phyloP scores from a whole-genome alignment of 331 rosid species.

The Rosa hybrid region DNA sequence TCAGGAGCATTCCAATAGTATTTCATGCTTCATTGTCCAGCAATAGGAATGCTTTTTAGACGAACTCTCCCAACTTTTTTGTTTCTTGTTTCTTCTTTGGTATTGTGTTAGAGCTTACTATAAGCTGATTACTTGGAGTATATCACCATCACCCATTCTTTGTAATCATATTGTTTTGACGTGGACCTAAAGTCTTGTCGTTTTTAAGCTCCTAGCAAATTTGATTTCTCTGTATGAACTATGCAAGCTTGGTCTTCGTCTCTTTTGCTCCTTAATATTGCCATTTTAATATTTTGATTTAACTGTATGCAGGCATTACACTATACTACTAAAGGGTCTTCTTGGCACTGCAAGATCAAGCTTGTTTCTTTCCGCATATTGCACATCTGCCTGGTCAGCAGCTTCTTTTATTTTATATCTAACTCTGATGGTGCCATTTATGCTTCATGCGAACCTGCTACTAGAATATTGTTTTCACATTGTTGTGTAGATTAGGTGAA shows the following conservation, averaged over 20 bases:
- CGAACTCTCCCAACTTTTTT: neutral
- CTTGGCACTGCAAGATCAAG: conserved; percentile 95
- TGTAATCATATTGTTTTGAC: neutral
- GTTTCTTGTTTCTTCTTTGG: neutral
- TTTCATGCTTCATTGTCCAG: neutral
- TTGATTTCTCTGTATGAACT: neutral
- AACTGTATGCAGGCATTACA: conserved; percentile 59
- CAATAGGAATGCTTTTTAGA: neutral
- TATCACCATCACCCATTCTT: neutral
- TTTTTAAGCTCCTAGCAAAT: neutral
- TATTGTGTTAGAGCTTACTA: neutral
- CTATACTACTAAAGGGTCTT: conserved; percentile 73
- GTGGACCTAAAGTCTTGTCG: neutral
- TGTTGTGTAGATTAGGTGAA: neutral
- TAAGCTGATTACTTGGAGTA: neutral
- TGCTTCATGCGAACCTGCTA: neutral
- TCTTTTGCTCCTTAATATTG: neutral
- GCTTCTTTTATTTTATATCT: conserved; percentile 5
- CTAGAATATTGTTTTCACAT: neutral
- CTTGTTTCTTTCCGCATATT: conserved; percentile 83
- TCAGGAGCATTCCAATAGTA: neutral
- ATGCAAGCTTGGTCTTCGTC: neutral
- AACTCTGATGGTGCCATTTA: neutral
- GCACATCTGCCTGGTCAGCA: conserved; percentile 91
- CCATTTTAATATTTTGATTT: conserved; percentile 15